Conservation (phyloP, 78 protist species). For the Dictyostelium capitatum region DNA sequence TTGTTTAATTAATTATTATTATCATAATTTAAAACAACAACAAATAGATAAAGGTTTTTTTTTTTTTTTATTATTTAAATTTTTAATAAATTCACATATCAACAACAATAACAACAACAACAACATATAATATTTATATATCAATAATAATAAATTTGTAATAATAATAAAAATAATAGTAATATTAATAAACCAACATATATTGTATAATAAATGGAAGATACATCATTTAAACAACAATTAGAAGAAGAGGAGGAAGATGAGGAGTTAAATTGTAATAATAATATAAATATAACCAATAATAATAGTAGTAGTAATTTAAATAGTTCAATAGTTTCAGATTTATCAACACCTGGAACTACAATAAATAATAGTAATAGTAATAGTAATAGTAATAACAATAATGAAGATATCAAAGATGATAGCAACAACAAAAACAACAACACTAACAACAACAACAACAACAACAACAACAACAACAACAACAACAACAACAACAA, state of each 20-base stretch:
- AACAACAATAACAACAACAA: neutral
- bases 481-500: neutral
- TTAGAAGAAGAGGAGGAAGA: too few relatives aligned
- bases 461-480: neutral
- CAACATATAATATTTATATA: neutral
- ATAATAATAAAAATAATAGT: neutral
- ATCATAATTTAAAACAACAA: neutral
- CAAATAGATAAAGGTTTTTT: neutral
- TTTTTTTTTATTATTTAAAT: neutral
- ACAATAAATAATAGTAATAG: neutral
- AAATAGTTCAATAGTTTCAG: neutral
- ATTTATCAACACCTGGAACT: conserved; percentile 19
- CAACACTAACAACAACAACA: neutral
- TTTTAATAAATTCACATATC: neutral
- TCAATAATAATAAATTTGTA: neutral
- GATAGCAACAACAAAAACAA: too few relatives aligned
- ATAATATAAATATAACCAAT: neutral
- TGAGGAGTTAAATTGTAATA: neutral
- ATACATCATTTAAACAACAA: too few relatives aligned
- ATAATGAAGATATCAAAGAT: neutral
- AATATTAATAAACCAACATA: neutral
- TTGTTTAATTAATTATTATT: neutral
- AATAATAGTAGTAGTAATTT: conserved; percentile 5
- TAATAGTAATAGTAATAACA: neutral
- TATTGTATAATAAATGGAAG: neutral